phyloP scores from a whole-genome alignment of 768 basidiomycete genomes.

The Boletus rubescentipes region DNA sequence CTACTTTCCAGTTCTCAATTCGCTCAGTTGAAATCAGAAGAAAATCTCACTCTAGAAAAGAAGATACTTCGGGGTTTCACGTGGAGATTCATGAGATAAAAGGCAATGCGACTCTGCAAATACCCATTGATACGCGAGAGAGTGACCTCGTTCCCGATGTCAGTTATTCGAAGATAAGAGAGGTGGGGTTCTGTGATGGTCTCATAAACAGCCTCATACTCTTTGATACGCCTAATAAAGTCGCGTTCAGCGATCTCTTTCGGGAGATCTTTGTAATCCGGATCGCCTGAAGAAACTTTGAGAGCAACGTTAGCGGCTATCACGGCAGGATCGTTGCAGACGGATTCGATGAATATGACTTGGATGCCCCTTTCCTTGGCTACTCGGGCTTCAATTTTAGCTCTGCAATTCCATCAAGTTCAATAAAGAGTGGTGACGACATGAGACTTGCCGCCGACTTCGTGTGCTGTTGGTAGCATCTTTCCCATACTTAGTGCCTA shows the following conservation, averaged over 20 bases:
- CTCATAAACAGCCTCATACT: conserved; percentile 95
- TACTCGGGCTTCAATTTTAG: conserved; percentile 82
- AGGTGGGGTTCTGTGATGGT: conserved; percentile 90
- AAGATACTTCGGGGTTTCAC: conserved; percentile 96
- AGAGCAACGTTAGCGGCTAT: conserved; percentile 96
- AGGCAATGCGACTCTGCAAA: conserved; percentile 93
- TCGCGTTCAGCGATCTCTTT: conserved; percentile 84
- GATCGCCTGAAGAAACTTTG: conserved; percentile 95
- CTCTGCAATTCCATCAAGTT: conserved; percentile 42
- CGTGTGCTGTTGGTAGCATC: conserved; percentile 96
- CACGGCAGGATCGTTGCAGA: conserved; percentile 90
- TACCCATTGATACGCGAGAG: conserved; percentile 90
- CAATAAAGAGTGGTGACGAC: background rate
- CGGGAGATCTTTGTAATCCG: conserved; percentile 91
- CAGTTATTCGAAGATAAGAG: conserved; percentile 87
- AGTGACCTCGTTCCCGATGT: conserved; percentile 89
- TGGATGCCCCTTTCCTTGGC: conserved; percentile 82
- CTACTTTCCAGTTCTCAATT: conserved; percentile 41
- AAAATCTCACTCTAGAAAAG: conserved; percentile 77
- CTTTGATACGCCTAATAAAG: conserved; percentile 86
- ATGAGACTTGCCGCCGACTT: conserved; percentile 56
- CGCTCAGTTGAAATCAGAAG: background rate
- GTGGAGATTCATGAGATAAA: conserved; percentile 98
- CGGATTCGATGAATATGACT: conserved; percentile 91
- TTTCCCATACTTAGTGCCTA: conserved; percentile 31